phyloP scores from a whole-genome alignment of 805 yeast genomes.

The Kuraishia hungarica region DNA sequence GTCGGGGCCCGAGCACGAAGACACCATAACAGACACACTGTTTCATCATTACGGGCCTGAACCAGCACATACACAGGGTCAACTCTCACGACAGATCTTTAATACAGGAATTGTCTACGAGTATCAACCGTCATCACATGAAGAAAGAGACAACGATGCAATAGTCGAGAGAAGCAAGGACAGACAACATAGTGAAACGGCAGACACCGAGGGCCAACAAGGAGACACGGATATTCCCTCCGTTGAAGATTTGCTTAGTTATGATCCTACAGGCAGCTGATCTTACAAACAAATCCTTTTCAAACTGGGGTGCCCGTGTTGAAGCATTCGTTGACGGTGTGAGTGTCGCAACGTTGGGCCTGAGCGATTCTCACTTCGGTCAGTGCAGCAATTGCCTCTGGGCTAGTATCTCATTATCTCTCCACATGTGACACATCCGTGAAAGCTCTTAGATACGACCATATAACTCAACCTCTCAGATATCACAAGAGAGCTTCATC shows the following conservation, averaged over 20 bases:
- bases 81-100: not conserved
- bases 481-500: not conserved
- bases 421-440: conserved; percentile 27
- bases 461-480: not conserved
- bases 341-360: conserved; percentile 39
- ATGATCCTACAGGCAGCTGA: not conserved
- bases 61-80: not conserved
- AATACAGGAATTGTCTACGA: not conserved
- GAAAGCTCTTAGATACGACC: conserved; percentile 21
- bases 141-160: not conserved
- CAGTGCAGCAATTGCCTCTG: conserved; percentile 37
- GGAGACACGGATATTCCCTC: not conserved
- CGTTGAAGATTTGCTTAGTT: not conserved
- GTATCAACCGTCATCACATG: not conserved
- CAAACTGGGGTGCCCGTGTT: conserved; percentile 89
- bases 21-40: not conserved
- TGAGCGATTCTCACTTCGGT: conserved; percentile 31
- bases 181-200: not conserved
- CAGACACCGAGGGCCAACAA: not conserved
- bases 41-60: not conserved
- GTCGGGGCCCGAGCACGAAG: not conserved
- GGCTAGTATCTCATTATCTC: conserved; percentile 34
- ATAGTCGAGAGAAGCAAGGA: not conserved
- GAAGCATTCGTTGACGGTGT: conserved; percentile 82
- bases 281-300: conserved; percentile 30